Conservation (phyloP, 805 yeast genomes). For the Isabelozyma gotoi region DNA sequence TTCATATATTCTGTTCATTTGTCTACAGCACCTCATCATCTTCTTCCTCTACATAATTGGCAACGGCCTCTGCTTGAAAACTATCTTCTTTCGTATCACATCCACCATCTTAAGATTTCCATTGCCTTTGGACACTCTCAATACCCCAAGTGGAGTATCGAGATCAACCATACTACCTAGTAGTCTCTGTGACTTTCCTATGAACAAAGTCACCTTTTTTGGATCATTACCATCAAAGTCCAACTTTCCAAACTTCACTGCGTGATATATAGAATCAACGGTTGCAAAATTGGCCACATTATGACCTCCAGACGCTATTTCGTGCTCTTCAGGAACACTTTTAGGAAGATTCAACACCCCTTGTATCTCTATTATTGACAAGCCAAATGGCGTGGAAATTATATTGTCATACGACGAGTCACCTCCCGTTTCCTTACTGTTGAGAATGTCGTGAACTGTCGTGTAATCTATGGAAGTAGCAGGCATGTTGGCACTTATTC, state of each 20-base stretch:
- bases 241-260: slow-evolving; percentile 52
- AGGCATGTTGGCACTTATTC: slow-evolving; percentile 14
- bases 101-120: slow-evolving; percentile 53
- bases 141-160: slow-evolving; percentile 64
- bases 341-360: slow-evolving; percentile 60
- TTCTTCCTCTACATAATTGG: slow-evolving; percentile 84
- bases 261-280: slow-evolving; percentile 37
- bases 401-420: slow-evolving; percentile 12
- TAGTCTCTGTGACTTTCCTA: slow-evolving; percentile 70
- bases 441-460: slow-evolving; percentile 7
- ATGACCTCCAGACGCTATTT: background rate
- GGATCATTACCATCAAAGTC: slow-evolving; percentile 41
- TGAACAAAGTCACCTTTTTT: slow-evolving; percentile 52
- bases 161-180: slow-evolving; percentile 59
- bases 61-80: slow-evolving; percentile 68
- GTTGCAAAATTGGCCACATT: slow-evolving; percentile 24
- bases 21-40: no score
- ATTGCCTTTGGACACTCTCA: slow-evolving; percentile 41
- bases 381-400: slow-evolving; percentile 56
- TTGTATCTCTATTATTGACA: slow-evolving; percentile 66
- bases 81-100: slow-evolving; percentile 54
- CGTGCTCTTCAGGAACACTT: slow-evolving; percentile 26
- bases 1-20: no score
- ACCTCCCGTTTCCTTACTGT: background rate
- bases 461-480: slow-evolving; percentile 16